Evolutionary conservation across 768 basidiomycete species (phyloP).

Genomic region (Postia placenta): DNA sequence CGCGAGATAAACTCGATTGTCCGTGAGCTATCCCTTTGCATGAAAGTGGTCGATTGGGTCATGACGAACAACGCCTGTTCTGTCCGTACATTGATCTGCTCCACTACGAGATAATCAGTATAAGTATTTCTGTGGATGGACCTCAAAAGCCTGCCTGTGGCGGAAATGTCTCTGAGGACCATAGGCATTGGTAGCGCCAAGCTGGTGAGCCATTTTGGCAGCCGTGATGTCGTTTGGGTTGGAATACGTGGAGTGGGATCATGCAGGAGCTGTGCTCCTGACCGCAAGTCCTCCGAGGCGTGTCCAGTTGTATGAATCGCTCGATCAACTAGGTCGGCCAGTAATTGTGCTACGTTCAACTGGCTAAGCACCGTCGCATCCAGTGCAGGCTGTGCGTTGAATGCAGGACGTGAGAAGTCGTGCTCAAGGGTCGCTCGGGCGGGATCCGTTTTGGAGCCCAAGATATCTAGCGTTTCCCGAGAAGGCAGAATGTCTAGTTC

Average conservation of each 20-base stretch:
- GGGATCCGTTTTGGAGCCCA: not conserved
- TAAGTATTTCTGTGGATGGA: not conserved
- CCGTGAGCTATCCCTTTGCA: conserved; percentile 7
- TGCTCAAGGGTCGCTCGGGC: not conserved
- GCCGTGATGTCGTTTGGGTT: not conserved
- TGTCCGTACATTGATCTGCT: conserved; percentile 15
- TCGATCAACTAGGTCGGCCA: conserved; percentile 7
- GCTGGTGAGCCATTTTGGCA: not conserved
- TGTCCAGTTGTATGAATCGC: not conserved
- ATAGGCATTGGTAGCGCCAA: not conserved
- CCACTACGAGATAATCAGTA: conserved; percentile 1
- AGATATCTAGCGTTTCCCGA: too few species aligned
- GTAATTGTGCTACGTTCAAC: conserved; percentile 11
- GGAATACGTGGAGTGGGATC: not conserved
- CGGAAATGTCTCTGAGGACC: not conserved
- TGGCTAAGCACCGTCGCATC: conserved; percentile 7
- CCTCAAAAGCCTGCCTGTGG: conserved; percentile 8
- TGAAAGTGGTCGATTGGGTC: conserved; percentile 30
- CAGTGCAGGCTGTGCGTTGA: not conserved
- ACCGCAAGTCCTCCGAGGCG: not conserved
- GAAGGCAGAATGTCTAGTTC: conserved; percentile 20
- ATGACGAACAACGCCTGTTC: conserved; percentile 22
- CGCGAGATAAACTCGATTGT: conserved; percentile 30
- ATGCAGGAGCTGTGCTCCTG: not conserved
- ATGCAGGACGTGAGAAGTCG: conserved; percentile 5